Base-by-base conservation (phyloP, 2,329 filamentous ascomycete genomes). In the Colletotrichum sublineola region DNA sequence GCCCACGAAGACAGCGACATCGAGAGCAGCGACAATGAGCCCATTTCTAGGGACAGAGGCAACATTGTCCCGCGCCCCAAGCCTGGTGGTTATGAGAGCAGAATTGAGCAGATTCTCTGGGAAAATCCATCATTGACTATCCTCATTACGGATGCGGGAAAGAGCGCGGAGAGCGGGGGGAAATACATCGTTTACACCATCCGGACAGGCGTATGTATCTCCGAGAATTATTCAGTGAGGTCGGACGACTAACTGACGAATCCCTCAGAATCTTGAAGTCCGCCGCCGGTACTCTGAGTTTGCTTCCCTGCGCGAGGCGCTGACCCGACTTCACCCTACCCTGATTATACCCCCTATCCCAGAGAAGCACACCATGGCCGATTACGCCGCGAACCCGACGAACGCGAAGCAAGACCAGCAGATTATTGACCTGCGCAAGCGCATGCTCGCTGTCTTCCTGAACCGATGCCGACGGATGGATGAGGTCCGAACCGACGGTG, bases 171-270 rank as follows among this genome's bases (percentile, higher is more conserved):
- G 81, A 95, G 93, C 76, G 95, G 95, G 67, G 95, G 95, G 20
- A 92, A 94, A 83, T 98, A 94, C 80, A 99, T 99, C 78, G 95
- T 97, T 46, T 99, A 99, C 83, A 98, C 96, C 14, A 98, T 99
- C 78, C 90, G 94, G 75, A 98, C 96, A 52, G 96, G 95, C 62
- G 95, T 97, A 91, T 74, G 89, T 75, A 74, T 42, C 64, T 72
- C 71, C 15, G 57, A 61, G 42, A 42, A 6, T 40, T 75, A 67
- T n/a, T 38, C n/a, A 14, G 11, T 5, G n/a, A 2, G 33, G 24
- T n/a, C 5, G 15, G 29, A 31, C 12, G 14, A 2, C 8, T 44
- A 14, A 29, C 63, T 70, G 44, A 73, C 63, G 31, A 42, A 20
- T 42, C 7, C 18, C 36, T 15, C 78, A 98, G 95, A 96, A 98